Evolutionary conservation across 345 rosid genomes (phyloP), one percentile per base, ranked within the genome.

Genomic region (Erysimum cheiranthoides): DNA sequence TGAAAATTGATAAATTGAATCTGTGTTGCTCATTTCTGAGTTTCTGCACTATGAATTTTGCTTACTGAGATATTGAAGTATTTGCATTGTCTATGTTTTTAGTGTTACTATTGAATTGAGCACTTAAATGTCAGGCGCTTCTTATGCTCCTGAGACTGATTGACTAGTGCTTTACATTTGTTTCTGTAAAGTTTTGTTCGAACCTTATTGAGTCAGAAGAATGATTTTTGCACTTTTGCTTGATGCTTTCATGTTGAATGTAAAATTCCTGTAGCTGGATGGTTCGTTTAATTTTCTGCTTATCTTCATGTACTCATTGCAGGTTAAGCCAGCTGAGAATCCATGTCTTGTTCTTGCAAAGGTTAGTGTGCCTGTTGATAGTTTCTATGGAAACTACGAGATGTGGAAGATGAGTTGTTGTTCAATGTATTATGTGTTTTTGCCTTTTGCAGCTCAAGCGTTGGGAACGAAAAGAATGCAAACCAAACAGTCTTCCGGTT

Each of bases 391-490:
- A 36, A 11, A 60, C 16, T 5, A 60, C 0, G 27, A 34, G 64
- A 34, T 60, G 36, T 38, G 30, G 27, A 59, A 60, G n/a, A 61
- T 21, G 66, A 27, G 34, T 61, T 21, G 6, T 61, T 61, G 49
- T 25, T 12, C 18, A 39, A 21, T 39, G 49, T 7, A 25, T 13
- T 21, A 12, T 12, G 4, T 72, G 16, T 34, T 39, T 46, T 32
- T 73, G 9, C n/a, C 17, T 27, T 57, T 39, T 52, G n/a, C 91
- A 92, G 97, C 83, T 92, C 39, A 94, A 92, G 80, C 88, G 80
- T 43, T 92, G 97, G 99, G 97, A 94, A 79, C 83, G 92, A 14
- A 92, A 88, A 80, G 73, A 94, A 66, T 92, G 99, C 72, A 92
- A 94, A 78, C 92, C 93, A 45, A 94, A 94, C 82, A 88, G 96